These are phyloP conservation scores for Nannochloropsis salina DNA, from an alignment of 108 stramenopile species.

Conservation along the genomic window DNA sequence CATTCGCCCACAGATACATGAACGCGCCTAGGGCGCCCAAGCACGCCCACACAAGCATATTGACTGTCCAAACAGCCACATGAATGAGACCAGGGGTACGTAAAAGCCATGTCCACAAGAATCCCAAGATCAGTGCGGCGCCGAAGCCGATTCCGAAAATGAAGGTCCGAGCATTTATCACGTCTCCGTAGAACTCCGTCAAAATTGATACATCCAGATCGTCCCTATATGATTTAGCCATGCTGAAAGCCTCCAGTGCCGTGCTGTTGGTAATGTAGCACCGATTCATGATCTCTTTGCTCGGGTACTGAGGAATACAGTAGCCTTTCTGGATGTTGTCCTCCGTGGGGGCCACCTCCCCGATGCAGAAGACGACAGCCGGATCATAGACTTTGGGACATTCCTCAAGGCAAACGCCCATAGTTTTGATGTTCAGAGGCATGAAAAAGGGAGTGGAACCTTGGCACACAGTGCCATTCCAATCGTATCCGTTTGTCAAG, in stretches of 20 bases:
- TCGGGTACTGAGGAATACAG: conserved; percentile 13
- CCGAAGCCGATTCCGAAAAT: conserved; percentile 20
- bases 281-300: background rate
- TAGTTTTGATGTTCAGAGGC: background rate
- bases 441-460: background rate
- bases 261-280: conserved; percentile 11
- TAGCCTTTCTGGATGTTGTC: conserved; percentile 13
- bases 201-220: background rate
- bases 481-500: background rate
- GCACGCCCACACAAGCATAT: background rate
- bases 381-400: background rate
- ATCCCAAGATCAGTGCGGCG: background rate
- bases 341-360: background rate
- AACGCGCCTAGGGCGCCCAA: background rate
- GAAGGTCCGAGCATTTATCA: background rate
- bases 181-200: background rate
- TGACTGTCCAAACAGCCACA: conserved; percentile 28
- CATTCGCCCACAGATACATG: background rate
- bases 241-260: background rate
- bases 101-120: background rate
- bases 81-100: background rate
- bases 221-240: background rate
- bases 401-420: background rate
- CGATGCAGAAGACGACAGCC: conserved; percentile 1
- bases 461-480: background rate